Percentiles rank a stretch among this genome's conserved stretches.
Conservation (phyloP, 1,284 basidiomycete species). For the Anthracocystis panici-leucophaei region DNA sequence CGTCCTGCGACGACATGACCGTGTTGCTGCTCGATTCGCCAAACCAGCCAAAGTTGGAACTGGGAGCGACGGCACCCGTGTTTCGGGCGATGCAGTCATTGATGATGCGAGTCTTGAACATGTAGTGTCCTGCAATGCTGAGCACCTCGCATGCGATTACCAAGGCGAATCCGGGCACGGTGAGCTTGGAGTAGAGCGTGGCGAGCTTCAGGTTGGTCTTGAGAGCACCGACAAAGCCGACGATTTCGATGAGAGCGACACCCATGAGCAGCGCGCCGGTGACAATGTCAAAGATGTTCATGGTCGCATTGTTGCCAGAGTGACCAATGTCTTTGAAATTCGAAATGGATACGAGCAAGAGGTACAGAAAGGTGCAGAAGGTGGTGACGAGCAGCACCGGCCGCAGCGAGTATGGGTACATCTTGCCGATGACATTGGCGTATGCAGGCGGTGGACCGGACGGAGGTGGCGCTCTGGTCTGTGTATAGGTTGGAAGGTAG, state of each 20-base stretch:
- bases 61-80: constrained; percentile 33
- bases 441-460: constrained; percentile 55
- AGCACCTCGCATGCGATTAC: constrained; percentile 55
- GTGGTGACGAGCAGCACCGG: constrained; percentile 58
- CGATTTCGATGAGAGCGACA: constrained; percentile 49
- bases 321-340: constrained; percentile 43
- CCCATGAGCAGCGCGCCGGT: constrained; percentile 44
- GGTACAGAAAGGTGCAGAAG: constrained; percentile 58
- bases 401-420: constrained; percentile 59
- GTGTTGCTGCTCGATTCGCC: constrained; percentile 19
- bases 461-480: constrained; percentile 46
- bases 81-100: constrained; percentile 47
- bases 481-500: constrained; percentile 46
- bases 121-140: constrained; percentile 52
- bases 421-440: constrained; percentile 43
- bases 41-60: constrained; percentile 28
- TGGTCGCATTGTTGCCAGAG: constrained; percentile 39
- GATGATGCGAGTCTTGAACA: constrained; percentile 52
- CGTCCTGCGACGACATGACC: constrained; percentile 37
- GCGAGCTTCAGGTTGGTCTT: constrained; percentile 44
- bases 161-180: constrained; percentile 39
- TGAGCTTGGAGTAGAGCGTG: constrained; percentile 37
- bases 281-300: constrained; percentile 54
- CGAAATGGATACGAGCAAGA: constrained; percentile 45
- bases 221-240: constrained; percentile 52